A percentile compares a stretch with the other conserved stretches of the same genome.
Evolutionary conservation across 345 rosid species (phyloP).

Genomic region (Viola odorata): DNA sequence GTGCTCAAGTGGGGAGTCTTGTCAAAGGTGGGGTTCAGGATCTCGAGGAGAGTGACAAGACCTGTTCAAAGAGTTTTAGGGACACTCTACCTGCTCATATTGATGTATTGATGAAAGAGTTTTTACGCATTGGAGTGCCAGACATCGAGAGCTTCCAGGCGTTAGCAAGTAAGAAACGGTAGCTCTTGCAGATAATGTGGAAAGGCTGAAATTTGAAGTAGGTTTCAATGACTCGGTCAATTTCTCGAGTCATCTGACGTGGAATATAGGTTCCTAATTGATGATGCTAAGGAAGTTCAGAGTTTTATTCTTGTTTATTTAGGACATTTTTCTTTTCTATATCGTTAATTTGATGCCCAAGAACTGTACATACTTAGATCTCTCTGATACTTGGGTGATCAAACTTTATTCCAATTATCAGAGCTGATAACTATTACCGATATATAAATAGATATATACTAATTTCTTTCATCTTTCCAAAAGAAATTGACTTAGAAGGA

Average conservation of each 20-base stretch:
- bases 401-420: too few relatives aligned
- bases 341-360: too few relatives aligned
- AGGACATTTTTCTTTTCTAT: neutral
- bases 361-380: too few relatives aligned
- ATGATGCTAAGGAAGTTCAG: slow-evolving; percentile 5
- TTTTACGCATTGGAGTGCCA: slow-evolving; percentile 43
- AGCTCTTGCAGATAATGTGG: too few relatives aligned
- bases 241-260: slow-evolving; percentile 15
- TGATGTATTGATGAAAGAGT: slow-evolving; percentile 40
- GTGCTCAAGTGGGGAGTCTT: slow-evolving; percentile 59
- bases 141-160: slow-evolving; percentile 31
- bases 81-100: slow-evolving; percentile 29
- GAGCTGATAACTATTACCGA: too few relatives aligned
- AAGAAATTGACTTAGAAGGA: too few relatives aligned
- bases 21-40: slow-evolving; percentile 54
- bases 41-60: slow-evolving; percentile 37
- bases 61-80: slow-evolving; percentile 42
- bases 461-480: too few relatives aligned
- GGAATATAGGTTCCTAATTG: slow-evolving; percentile 8
- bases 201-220: slow-evolving; percentile 9
- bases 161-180: slow-evolving; percentile 1
- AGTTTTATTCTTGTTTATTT: slow-evolving; percentile 11
- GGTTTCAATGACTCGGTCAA: slow-evolving; percentile 5
- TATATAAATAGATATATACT: too few relatives aligned
- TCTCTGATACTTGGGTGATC: too few relatives aligned